Evolutionary conservation across 768 basidiomycete species (phyloP).

Genomic region (Serendipita sp.): DNA sequence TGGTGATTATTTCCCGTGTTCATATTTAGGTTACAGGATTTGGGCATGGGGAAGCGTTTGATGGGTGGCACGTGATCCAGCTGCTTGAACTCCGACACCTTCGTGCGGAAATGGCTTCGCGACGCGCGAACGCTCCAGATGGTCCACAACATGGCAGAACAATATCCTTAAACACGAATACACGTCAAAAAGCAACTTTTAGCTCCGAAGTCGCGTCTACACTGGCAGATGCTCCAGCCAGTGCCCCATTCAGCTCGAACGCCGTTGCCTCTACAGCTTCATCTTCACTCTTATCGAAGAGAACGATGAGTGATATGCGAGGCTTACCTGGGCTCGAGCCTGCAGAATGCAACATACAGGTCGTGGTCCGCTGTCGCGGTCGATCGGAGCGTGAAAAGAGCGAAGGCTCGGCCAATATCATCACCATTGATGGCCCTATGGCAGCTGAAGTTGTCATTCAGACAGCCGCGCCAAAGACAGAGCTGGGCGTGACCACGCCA

Average conservation of each 20-base stretch:
- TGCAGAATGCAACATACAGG: constrained; percentile 74
- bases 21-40: too few species aligned
- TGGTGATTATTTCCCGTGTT: too few species aligned
- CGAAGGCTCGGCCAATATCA: constrained; percentile 76
- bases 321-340: constrained; percentile 17
- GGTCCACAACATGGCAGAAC: background rate
- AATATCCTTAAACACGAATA: background rate
- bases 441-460: constrained; percentile 67
- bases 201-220: background rate
- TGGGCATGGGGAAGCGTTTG: too few species aligned
- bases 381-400: constrained; percentile 74
- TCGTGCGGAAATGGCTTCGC: background rate
- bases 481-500: constrained; percentile 55
- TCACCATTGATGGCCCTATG: constrained; percentile 59
- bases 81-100: background rate
- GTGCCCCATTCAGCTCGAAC: background rate
- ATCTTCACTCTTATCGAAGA: background rate
- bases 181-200: constrained; percentile 3
- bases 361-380: constrained; percentile 76
- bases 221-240: background rate
- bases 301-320: background rate
- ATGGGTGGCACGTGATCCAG: background rate
- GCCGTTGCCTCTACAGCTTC: background rate
- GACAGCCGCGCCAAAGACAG: constrained; percentile 49
- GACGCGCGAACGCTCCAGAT: background rate